Percentiles rank a stretch among this genome's conserved stretches.
Conservation (phyloP, 2,329 filamentous ascomycete genomes). For the Penicillium glabrum region DNA sequence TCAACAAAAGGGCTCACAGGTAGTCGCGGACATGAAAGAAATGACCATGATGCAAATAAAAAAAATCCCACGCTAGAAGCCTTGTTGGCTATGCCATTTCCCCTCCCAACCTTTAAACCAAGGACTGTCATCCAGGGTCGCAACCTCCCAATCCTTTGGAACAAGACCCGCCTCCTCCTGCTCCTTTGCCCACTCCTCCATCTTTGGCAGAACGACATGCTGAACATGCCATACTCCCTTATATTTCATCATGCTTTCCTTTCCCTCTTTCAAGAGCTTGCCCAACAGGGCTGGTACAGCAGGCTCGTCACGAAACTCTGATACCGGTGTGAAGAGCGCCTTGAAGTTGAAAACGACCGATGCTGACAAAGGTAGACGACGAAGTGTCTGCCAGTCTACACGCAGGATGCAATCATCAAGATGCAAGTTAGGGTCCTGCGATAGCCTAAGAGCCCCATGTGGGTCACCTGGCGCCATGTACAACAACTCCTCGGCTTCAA, state of each 20-base stretch:
- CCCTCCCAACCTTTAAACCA: constrained; percentile 75
- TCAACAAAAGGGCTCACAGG: neutral
- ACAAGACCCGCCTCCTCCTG: constrained; percentile 65
- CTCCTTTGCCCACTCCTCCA: constrained; percentile 64
- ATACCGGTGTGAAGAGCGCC: constrained; percentile 73
- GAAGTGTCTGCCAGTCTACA: constrained; percentile 86
- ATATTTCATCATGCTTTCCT: constrained; percentile 71
- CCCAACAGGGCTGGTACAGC: constrained; percentile 68
- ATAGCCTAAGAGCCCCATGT: constrained; percentile 59
- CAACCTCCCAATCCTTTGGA: constrained; percentile 62
- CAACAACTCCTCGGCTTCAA: constrained; percentile 73
- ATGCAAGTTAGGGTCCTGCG: constrained; percentile 58
- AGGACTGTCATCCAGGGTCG: constrained; percentile 72
- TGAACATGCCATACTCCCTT: constrained; percentile 81
- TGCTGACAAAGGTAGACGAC: constrained; percentile 73
- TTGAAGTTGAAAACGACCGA: constrained; percentile 87
- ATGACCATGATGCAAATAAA: neutral
- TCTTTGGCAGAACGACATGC: constrained; percentile 65
- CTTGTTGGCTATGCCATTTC: constrained; percentile 68
- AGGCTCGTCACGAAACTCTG: constrained; percentile 69
- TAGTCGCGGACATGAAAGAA: neutral
- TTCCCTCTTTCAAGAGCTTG: constrained; percentile 70
- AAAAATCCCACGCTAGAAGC: constrained; percentile 45
- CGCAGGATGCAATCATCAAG: constrained; percentile 65
- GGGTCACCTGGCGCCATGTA: constrained; percentile 71